phyloP scores from a whole-genome alignment of 306 rosid species.

The Oemleria cerasiformis region DNA sequence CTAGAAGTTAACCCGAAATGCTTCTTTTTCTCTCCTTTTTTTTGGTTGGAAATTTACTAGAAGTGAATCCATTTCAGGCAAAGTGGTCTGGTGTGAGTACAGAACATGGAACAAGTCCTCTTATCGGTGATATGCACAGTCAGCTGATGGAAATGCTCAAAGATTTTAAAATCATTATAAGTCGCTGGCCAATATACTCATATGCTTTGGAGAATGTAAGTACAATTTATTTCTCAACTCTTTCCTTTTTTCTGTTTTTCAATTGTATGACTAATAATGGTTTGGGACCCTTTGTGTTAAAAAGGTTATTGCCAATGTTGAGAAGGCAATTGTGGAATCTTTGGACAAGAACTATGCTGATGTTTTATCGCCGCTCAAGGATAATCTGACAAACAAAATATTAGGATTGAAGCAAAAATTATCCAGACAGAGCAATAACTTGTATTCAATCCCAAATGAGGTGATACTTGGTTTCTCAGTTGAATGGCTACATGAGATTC shows the following conservation, averaged over 20 bases:
- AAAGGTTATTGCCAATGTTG: slow-evolving; percentile 36
- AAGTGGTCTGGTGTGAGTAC: slow-evolving; percentile 24
- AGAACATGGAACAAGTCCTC: slow-evolving; percentile 24
- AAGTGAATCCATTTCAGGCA: slow-evolving; percentile 25
- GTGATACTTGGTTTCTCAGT: neutral
- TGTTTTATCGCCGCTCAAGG: slow-evolving; percentile 29
- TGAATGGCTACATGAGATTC: neutral
- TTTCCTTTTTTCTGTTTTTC: neutral
- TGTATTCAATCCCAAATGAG: slow-evolving; percentile 32
- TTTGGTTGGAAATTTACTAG: neutral
- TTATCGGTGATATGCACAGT: slow-evolving; percentile 29
- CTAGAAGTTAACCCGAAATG: neutral
- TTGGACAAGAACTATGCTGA: slow-evolving; percentile 33
- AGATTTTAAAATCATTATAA: slow-evolving; percentile 32
- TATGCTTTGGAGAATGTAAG: slow-evolving; percentile 33
- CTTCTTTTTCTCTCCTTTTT: neutral
- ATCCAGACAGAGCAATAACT: slow-evolving; percentile 22
- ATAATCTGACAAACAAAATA: slow-evolving; percentile 27
- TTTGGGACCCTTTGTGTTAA: neutral
- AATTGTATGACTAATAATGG: slow-evolving; percentile 3
- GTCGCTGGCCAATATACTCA: slow-evolving; percentile 35
- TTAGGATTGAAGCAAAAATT: slow-evolving; percentile 37
- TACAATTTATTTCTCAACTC: neutral
- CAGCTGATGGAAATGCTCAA: slow-evolving; percentile 21
- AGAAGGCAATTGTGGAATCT: slow-evolving; percentile 31